phyloP scores from a whole-genome alignment of 2,329 filamentous ascomycete genomes.

The Pseudocercospora cruenta region DNA sequence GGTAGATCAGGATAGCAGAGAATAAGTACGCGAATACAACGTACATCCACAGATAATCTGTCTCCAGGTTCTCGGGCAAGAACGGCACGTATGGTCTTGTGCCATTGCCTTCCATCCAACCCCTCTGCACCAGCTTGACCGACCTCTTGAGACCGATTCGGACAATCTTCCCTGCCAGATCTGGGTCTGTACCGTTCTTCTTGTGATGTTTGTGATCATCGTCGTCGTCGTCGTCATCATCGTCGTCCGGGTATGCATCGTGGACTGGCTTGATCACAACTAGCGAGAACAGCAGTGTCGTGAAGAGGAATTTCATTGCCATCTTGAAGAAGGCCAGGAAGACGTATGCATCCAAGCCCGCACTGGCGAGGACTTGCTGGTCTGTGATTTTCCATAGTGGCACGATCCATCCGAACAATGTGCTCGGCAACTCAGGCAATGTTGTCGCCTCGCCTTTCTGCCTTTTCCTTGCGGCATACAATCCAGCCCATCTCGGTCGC shows the following conservation, averaged over 20 bases:
- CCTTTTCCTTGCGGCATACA: conserved; percentile 88
- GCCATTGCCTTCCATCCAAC: conserved; percentile 9
- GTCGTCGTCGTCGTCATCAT: conserved; percentile 26
- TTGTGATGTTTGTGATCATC: conserved; percentile 30
- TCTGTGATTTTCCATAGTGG: conserved; percentile 82
- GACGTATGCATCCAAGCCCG: conserved; percentile 92
- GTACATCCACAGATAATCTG: conserved; percentile 84
- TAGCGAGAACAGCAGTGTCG: conserved; percentile 80
- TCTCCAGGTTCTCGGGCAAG: conserved; percentile 39
- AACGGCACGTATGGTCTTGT: conserved; percentile 18
- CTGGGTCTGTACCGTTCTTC: conserved; percentile 20
- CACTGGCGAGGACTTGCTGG: conserved; percentile 84
- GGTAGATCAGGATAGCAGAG: conserved; percentile 76
- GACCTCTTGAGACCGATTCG: conserved; percentile 15
- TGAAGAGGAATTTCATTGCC: conserved; percentile 78
- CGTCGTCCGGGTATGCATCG: conserved; percentile 60
- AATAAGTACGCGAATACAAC: conserved; percentile 95
- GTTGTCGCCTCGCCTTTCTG: conserved; percentile 66
- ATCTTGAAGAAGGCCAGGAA: conserved; percentile 97
- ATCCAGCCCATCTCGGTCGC: conserved; percentile 84
- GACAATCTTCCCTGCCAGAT: conserved; percentile 14
- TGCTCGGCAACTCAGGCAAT: conserved; percentile 79
- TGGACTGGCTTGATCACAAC: conserved; percentile 86
- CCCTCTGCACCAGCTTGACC: conserved; percentile 20
- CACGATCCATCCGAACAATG: conserved; percentile 91